Evolutionary conservation across 345 rosid species (phyloP), one percentile per base, ranked within the genome.

Genomic region (Pugionium dolabratum): DNA sequence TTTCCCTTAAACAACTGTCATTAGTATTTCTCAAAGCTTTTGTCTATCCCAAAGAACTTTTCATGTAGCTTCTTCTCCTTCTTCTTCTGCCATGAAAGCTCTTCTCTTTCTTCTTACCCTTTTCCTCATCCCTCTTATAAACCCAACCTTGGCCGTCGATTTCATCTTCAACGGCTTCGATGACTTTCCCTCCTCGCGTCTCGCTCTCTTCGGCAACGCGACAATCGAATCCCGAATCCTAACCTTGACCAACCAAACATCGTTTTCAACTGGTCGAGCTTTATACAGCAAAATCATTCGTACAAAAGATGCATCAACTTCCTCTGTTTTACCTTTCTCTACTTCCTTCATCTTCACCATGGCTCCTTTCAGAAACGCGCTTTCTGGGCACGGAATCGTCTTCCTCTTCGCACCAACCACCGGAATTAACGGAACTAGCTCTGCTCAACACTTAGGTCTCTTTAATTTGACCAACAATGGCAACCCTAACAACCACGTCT

Each of bases 151-250:
- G 2, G 75, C 92, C 40, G 28, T 78, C 25, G 92, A 83, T 59
- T 84, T 89, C 63, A 51, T 89, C 78, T 83, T 83, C 82, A 89
- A 82, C 60, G 91, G 92, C 50, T 87, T 91, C 86, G 69, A 76
- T 62, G 73, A 76, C 64, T 67, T 72, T 7, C 33, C 71, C 25
- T 60, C 68, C 62, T 69, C 75, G 18, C 18, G 18, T n/a, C 33
- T 61, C 29, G 67, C 77, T 52, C 73, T 73, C 45, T 37, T 45
- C 26, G 86, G 84, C 4, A 64, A 67, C 62, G 76, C 89, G 0
- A 67, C 69, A 30, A 63, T 77, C 25, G 76, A 72, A 46, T 78
- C 85, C 10, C 55, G 69, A 27, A 75, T 79, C 56, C 79, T 82
- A 30, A 43, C 80, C 55, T 74, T 84, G 18, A 82, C 88, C 2